A percentile compares a stretch with the other conserved stretches of the same genome.
Conservation (phyloP, 768 basidiomycete species). For the Tulasnella sp. region DNA sequence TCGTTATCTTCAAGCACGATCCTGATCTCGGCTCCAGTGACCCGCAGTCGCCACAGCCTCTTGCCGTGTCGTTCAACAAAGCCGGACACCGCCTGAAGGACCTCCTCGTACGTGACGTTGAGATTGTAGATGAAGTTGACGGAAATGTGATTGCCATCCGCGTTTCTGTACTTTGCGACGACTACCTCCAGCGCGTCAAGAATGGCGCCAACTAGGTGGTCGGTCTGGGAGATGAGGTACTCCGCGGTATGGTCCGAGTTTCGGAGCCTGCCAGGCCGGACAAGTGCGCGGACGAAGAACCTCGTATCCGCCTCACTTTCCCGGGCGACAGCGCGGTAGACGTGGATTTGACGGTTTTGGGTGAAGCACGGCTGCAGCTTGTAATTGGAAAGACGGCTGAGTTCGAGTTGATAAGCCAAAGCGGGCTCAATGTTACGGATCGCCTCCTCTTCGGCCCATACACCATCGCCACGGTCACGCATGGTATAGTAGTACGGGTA, state of each 20-base stretch:
- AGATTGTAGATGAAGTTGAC: constrained; percentile 99
- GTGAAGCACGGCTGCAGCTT: constrained; percentile 93
- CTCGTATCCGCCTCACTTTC: constrained; percentile 97
- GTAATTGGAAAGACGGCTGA: constrained; percentile 92
- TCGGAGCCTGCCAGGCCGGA: constrained; percentile 88
- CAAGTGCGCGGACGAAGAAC: constrained; percentile 94
- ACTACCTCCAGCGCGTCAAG: constrained; percentile 94
- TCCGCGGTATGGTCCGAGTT: constrained; percentile 91
- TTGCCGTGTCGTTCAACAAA: constrained; percentile 99
- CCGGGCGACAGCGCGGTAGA: constrained; percentile 88
- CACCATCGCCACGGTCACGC: constrained; percentile 47
- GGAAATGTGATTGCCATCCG: constrained; percentile 97
- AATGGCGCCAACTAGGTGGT: constrained; percentile 86
- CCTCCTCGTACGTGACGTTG: constrained; percentile 89
- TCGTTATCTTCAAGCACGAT: constrained; percentile 90
- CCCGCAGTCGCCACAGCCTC: constrained; percentile 93
- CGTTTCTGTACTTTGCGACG: constrained; percentile 75
- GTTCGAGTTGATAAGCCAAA: constrained; percentile 93
- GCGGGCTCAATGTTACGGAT: constrained; percentile 99
- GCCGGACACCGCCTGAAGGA: constrained; percentile 92
- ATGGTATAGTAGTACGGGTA: constrained; percentile 95
- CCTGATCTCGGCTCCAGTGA: constrained; percentile 94
- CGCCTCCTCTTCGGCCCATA: constrained; percentile 88
- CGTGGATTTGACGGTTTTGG: constrained; percentile 94
- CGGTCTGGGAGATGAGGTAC: constrained; percentile 97